These are phyloP conservation scores for Butyriboletus loyo DNA, from an alignment of 768 basidiomycete species.

Conservation along the genomic window DNA sequence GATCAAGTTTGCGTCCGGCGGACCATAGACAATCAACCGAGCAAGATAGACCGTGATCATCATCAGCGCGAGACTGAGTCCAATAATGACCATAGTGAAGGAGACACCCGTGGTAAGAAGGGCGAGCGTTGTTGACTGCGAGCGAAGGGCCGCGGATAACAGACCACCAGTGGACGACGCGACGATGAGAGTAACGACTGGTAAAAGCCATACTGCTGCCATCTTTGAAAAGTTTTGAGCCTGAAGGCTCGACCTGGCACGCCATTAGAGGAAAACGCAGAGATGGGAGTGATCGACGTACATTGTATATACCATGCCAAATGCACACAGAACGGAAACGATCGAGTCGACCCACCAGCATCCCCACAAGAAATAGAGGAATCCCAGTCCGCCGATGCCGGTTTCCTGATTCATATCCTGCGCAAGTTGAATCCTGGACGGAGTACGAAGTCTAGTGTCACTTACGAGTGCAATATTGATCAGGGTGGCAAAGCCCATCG, in stretches of 20 bases:
- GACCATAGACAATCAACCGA: constrained; percentile 41
- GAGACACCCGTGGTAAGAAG: constrained; percentile 43
- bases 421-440: not conserved
- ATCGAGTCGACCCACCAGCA: constrained; percentile 51
- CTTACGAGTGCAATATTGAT: constrained; percentile 40
- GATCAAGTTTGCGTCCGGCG: constrained; percentile 38
- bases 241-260: constrained; percentile 42
- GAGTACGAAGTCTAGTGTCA: not conserved
- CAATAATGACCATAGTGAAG: constrained; percentile 42
- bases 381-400: constrained; percentile 34
- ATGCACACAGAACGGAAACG: constrained; percentile 41
- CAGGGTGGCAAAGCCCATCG: constrained; percentile 45
- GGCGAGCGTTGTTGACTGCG: constrained; percentile 37
- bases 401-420: constrained; percentile 35
- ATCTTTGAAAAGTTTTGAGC: constrained; percentile 39
- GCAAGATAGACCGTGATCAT: constrained; percentile 48
- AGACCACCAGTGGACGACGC: constrained; percentile 50
- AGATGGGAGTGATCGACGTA: constrained; percentile 11
- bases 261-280: not conserved
- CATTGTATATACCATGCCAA: constrained; percentile 52
- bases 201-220: constrained; percentile 48
- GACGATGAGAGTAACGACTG: constrained; percentile 52
- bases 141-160: constrained; percentile 37
- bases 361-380: constrained; percentile 44
- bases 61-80: constrained; percentile 46